Base-by-base conservation (phyloP, 2,329 filamentous ascomycete genomes). In the Blastomyces parvus region DNA sequence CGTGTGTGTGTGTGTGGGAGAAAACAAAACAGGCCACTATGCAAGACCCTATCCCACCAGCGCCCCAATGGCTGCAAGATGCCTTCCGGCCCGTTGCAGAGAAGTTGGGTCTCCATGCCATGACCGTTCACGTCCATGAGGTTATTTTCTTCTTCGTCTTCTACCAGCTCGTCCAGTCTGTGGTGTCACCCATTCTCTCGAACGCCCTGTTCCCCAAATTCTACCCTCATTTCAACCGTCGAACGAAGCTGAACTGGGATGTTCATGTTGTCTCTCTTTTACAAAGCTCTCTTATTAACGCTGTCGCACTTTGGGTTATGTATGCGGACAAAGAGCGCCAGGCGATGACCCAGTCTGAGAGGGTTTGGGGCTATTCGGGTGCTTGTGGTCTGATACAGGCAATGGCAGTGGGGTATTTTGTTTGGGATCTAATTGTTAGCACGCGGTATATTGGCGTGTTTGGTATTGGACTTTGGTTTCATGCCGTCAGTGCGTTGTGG, bases 201-300 rank as follows among this genome's bases (percentile, higher is more conserved):
- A 73, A 74, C 60, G 68, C 72, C 64, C 74, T 87, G 64, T 83
- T 84, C 68, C 83, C 84, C 22, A 72, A 75, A 53, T 78, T 78
- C 67, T 88, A 88, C 71, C 73, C 77, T 44, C 74, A 77, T 13
- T 77, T 88, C 67, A 80, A 77, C 64, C 72, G 72, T 30, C 81
- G 84, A 58, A 87, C 84, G 1, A 80, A 80, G 67, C 74, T 87
- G 60, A 87, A 86, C 74, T 88, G 85, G 85, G 82, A 88, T 73
- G 84, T 87, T 8, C 85, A 88, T 70, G 81, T 87, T 62, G 85
- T 87, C 52, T 84, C 82, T 0, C 77, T 88, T 52, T 76, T 85
- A 44, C 85, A 88, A 75, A 82, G 80, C 65, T 76, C 79, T 9
- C 69, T 86, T 22, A 82, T 88, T 69, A 83, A 81, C 70, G 71